A percentile compares a stretch with the other conserved stretches of the same genome.
Evolutionary conservation across 495 filamentous ascomycete genomes (phyloP).

Genomic region (Talaromyces nanjingensis): DNA sequence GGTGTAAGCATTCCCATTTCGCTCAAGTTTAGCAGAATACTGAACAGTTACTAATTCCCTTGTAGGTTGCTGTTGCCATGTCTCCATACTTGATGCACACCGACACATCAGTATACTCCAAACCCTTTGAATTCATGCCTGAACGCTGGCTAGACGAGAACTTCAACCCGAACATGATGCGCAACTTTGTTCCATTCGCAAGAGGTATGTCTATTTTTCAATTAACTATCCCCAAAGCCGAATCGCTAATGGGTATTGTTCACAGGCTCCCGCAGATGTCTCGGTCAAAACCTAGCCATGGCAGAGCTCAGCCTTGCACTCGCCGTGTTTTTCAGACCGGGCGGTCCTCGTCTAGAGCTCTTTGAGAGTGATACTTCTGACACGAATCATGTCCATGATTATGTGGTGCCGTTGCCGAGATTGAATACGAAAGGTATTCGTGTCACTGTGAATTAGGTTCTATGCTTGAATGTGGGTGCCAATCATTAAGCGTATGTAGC

Average conservation of each 20-base stretch:
- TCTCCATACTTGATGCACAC: constrained; percentile 40
- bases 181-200: constrained; percentile 35
- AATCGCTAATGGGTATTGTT: not conserved
- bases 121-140: constrained; percentile 38
- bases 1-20: constrained; percentile 16
- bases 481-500: not conserved
- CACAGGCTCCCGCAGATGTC: constrained; percentile 33
- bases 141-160: constrained; percentile 39
- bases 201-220: constrained; percentile 10
- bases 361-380: constrained; percentile 20
- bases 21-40: not conserved
- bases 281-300: constrained; percentile 38
- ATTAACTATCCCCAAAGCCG: not conserved
- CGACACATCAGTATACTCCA: constrained; percentile 38
- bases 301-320: constrained; percentile 30
- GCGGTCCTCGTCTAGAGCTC: constrained; percentile 25
- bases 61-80: constrained; percentile 39
- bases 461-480: not conserved
- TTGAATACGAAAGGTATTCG: constrained; percentile 5
- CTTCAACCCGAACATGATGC: constrained; percentile 17
- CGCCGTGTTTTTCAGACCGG: constrained; percentile 25
- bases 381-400: constrained; percentile 5
- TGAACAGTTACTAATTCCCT: not conserved
- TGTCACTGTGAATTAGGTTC: constrained; percentile 1
- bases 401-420: not conserved